Evolutionary conservation across 129 eudicot genomes (phyloP), one percentile per base, ranked within the genome.

Genomic region (Kitagawia praeruptora): DNA sequence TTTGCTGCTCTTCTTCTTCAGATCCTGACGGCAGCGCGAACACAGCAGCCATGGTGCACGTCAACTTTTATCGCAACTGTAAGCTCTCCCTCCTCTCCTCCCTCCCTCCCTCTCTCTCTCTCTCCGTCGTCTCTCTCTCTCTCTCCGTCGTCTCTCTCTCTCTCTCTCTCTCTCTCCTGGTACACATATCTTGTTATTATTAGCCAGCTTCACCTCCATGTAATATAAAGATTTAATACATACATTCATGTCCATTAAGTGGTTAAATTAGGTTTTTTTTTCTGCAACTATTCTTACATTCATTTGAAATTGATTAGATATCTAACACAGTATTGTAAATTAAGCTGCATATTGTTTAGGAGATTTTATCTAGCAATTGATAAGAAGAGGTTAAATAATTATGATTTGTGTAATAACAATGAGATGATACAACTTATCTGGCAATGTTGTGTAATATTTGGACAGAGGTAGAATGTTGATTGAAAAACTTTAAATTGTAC

Each of bases 41-140:
- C 37, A n/a, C 34, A n/a, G 69, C 25, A 61, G 69, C 34, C 31
- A 61, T 63, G 70, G 81, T 44, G 46, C n/a, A 41, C 49, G 54
- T 48, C 14, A 78, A 39, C 42, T 39, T 37, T 19, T 70, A 70
- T 39, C 75, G 75, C 45, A 70, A 70, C 25, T 70, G 75, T 70
- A 70, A 70, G 28, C 2, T 1, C 25, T 34, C 45, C 39, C 25
- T 15, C 46, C 75, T 70, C 23, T 14, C 4, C 73, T 31, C 73
- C 2, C 58, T 18, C 58, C 4, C 58, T 18, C 58, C 1, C 58
- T 51, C 58, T 51, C 58, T 18, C 58, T 18, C 56, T 18, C 58
- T 51, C 58, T 18, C 58, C 4, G 23, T 18, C 63, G 25, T 53
- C 63, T 21, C 63, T 49, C 56, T 12, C 23, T 51, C 58, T 3